These are phyloP conservation scores for Colletotrichum filicis DNA, from an alignment of 2,329 filamentous ascomycete species.

Conservation along the genomic window DNA sequence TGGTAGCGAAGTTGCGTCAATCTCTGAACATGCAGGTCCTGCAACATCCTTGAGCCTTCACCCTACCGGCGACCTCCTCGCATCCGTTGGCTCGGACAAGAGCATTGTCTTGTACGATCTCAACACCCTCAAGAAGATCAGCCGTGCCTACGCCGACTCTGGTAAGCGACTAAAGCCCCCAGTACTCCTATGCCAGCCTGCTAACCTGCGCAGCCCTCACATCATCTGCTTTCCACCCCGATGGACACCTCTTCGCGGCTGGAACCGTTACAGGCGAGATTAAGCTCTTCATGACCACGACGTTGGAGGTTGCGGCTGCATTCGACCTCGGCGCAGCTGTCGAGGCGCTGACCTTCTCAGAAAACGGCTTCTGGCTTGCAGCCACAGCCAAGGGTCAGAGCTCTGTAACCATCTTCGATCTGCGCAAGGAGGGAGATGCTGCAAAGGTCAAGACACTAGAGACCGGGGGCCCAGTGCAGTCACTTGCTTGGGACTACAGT, in stretches of 20 bases:
- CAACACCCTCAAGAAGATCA: constrained; percentile 72
- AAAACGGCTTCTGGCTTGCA: constrained; percentile 97
- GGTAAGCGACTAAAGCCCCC: constrained; percentile 15
- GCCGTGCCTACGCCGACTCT: constrained; percentile 82
- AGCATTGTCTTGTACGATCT: constrained; percentile 92
- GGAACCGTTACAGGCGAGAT: constrained; percentile 85
- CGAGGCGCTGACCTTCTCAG: constrained; percentile 85
- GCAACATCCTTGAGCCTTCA: constrained; percentile 83
- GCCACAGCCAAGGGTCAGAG: constrained; percentile 82
- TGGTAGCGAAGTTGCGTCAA: constrained; percentile 74
- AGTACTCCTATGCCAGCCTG: constrained; percentile 1
- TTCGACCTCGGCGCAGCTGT: constrained; percentile 78
- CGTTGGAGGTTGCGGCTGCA: constrained; percentile 78
- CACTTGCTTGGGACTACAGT: constrained; percentile 91
- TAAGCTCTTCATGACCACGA: constrained; percentile 89
- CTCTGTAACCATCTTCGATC: constrained; percentile 87
- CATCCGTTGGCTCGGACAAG: constrained; percentile 91
- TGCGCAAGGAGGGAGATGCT: constrained; percentile 89
- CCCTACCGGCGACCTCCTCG: constrained; percentile 83
- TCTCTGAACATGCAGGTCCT: constrained; percentile 85
- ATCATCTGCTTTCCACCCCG: constrained; percentile 89
- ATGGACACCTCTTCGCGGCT: constrained; percentile 92
- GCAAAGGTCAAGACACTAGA: constrained; percentile 87
- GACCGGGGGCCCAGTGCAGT: constrained; percentile 80
- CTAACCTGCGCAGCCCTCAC: constrained; percentile 70